Evolutionary conservation across 495 filamentous ascomycete species (phyloP).

Genomic region (Tuber umbilicatum): DNA sequence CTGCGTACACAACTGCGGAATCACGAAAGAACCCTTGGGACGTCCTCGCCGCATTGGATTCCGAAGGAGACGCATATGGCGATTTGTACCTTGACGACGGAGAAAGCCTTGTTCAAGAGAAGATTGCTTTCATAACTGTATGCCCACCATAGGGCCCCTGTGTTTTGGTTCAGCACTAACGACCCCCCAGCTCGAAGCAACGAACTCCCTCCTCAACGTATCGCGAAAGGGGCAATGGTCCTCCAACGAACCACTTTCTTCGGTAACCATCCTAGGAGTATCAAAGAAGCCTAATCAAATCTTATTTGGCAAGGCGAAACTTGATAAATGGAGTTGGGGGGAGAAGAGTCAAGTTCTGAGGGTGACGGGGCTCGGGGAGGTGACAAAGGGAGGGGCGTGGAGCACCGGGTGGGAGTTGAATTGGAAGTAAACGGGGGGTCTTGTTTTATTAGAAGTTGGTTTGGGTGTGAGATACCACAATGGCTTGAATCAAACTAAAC

Average conservation of each 20-base stretch:
- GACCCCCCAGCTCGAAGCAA: not conserved
- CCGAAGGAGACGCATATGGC: constrained; percentile 54
- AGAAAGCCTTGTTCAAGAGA: constrained; percentile 56
- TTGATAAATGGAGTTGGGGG: not conserved
- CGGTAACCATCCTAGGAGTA: not conserved
- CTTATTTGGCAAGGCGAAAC: not conserved
- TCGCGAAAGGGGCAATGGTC: not conserved
- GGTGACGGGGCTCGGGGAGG: not conserved
- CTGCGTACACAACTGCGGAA: constrained; percentile 61
- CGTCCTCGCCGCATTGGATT: constrained; percentile 57
- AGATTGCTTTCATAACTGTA: constrained; percentile 54
- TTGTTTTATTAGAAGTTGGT: not conserved
- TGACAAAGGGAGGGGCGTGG: not conserved
- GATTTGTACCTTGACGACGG: constrained; percentile 74
- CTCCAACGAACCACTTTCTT: not conserved
- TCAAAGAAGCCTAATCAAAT: not conserved
- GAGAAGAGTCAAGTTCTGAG: not conserved
- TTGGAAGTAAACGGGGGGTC: not conserved
- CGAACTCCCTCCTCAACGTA: not conserved
- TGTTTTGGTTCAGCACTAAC: not conserved
- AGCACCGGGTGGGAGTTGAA: not conserved
- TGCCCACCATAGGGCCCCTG: constrained; percentile 17
- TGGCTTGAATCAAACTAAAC: not conserved
- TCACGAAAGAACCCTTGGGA: constrained; percentile 63
- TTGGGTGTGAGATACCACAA: not conserved